These are phyloP conservation scores for Penicillium sp. DNA, from an alignment of 2,329 filamentous ascomycete species.

Conservation along the genomic window DNA sequence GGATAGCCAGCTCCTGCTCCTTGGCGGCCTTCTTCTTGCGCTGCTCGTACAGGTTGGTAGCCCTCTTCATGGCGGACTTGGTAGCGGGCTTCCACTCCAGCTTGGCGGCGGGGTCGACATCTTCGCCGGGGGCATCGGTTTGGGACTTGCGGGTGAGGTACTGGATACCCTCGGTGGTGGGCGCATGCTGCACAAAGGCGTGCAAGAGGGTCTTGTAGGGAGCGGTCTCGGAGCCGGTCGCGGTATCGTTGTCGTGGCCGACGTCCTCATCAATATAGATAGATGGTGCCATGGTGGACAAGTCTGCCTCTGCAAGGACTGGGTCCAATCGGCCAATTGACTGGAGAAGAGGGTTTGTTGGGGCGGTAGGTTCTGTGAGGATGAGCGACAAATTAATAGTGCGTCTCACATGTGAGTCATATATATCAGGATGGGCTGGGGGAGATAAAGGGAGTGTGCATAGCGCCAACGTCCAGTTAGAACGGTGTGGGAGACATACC, in stretches of 20 bases:
- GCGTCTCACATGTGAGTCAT: slow-evolving; percentile 20
- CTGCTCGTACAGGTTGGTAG: slow-evolving; percentile 65
- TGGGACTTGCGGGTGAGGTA: slow-evolving; percentile 67
- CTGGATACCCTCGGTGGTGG: slow-evolving; percentile 52
- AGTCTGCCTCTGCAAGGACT: not conserved
- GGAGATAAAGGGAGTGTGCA: not conserved
- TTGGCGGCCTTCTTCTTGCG: slow-evolving; percentile 82
- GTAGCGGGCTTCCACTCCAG: slow-evolving; percentile 74
- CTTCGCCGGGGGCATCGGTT: slow-evolving; percentile 56
- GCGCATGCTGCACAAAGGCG: slow-evolving; percentile 68
- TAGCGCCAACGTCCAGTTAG: not conserved
- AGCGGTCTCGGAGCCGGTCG: slow-evolving; percentile 64
- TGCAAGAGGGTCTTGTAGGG: slow-evolving; percentile 78
- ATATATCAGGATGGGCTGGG: not conserved
- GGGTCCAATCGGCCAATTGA: slow-evolving; percentile 2
- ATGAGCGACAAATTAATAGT: slow-evolving; percentile 5
- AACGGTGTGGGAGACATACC: not conserved
- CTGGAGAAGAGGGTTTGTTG: not conserved
- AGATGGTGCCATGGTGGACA: slow-evolving; percentile 32
- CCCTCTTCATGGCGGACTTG: slow-evolving; percentile 83
- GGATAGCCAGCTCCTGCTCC: slow-evolving; percentile 66
- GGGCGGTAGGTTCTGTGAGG: slow-evolving; percentile 4
- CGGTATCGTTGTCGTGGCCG: slow-evolving; percentile 64
- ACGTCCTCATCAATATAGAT: slow-evolving; percentile 77
- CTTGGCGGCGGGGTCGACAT: slow-evolving; percentile 60